Base-by-base conservation (phyloP, 441 rosid species). In the Croton laevigatus region DNA sequence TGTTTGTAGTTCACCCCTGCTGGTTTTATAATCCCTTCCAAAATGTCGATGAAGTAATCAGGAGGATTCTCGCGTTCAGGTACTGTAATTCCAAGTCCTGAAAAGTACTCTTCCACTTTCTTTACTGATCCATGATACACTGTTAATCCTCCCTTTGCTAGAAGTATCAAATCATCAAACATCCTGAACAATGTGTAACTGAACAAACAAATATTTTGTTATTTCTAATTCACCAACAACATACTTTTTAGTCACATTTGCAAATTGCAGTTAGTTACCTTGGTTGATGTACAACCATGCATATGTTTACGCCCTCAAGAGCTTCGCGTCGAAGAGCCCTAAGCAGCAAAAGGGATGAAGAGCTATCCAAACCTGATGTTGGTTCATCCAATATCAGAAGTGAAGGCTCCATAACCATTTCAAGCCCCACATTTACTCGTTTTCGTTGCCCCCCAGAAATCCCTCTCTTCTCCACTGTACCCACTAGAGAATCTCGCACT, bases 331-430 rank as follows among this genome's bases (percentile, higher is more conserved):
- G 89, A 68, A 93, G 92, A 67, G 99, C 98, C 82, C 92, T 81
- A 40, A 95, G 92, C 59, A 95, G 90, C 80, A 91, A 83, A 69
- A 85, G 88, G 60, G 99, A 95, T 60, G 99, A 93, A 57, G 99
- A 91, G 73, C 99, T 95, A 72, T 95, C 99, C 83, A 93, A 86
- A 16, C 99, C 99, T 46, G 99, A 91, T 36, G 99, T 95, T n/a
- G 99, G 97, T 74, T 95, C 99, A 74, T 93, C 99, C 66, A 95
- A 85, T 73, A 95, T 93, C 61, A 95, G 83, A 68, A 95, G 88
- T 64, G 99, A 95, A 85, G 99, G 99, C 71, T 95, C 98, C 99
- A 95, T 93, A 54, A 95, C 99, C 99, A 95, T 95, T 81, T 95
- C 99, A 71, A 95, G 88, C 71, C 99, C 99, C 11, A 95, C 99